phyloP scores from a whole-genome alignment of 306 rosid genomes.

The Vigna radiata region DNA sequence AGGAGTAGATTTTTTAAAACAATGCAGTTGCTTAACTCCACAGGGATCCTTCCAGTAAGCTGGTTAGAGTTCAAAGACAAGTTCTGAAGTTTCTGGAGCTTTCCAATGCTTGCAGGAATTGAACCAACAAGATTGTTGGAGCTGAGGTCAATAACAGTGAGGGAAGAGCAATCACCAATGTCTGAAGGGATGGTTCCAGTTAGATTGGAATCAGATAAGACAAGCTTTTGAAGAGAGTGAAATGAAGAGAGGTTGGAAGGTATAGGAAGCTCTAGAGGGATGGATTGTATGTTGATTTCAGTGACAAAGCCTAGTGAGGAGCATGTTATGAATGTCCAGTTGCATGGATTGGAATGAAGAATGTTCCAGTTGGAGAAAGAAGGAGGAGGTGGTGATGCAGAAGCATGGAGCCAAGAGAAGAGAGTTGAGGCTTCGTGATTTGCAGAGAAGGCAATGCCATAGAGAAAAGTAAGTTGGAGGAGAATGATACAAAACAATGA shows the following conservation, averaged over 20 bases:
- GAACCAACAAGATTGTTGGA: slow-evolving; percentile 77
- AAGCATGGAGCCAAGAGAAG: slow-evolving; percentile 80
- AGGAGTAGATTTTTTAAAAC: slow-evolving; percentile 57
- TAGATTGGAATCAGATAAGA: slow-evolving; percentile 80
- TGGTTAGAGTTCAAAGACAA: slow-evolving; percentile 78
- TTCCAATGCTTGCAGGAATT: slow-evolving; percentile 67
- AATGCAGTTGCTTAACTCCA: slow-evolving; percentile 61
- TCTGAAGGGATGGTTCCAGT: slow-evolving; percentile 69
- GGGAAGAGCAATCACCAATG: slow-evolving; percentile 63
- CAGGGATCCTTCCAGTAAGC: slow-evolving; percentile 76
- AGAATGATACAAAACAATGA: slow-evolving; percentile 46
- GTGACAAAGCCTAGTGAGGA: slow-evolving; percentile 68
- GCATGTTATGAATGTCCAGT: slow-evolving; percentile 82
- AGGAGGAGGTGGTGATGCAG: slow-evolving; percentile 48
- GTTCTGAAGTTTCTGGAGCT: slow-evolving; percentile 58
- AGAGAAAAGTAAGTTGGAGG: slow-evolving; percentile 36
- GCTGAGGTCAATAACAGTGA: slow-evolving; percentile 63
- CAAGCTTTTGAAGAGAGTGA: slow-evolving; percentile 58
- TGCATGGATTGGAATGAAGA: slow-evolving; percentile 74
- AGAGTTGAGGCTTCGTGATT: slow-evolving; percentile 80
- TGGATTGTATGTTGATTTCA: slow-evolving; percentile 68
- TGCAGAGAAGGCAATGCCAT: slow-evolving; percentile 53
- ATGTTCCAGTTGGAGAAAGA: slow-evolving; percentile 74
- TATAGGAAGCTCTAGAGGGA: slow-evolving; percentile 72
- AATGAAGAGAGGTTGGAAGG: slow-evolving; percentile 76